Evolutionary conservation across 139 green algal genomes (phyloP), one percentile per base, ranked within the genome.

Genomic region (Chlamydomonas sphaeroides): DNA sequence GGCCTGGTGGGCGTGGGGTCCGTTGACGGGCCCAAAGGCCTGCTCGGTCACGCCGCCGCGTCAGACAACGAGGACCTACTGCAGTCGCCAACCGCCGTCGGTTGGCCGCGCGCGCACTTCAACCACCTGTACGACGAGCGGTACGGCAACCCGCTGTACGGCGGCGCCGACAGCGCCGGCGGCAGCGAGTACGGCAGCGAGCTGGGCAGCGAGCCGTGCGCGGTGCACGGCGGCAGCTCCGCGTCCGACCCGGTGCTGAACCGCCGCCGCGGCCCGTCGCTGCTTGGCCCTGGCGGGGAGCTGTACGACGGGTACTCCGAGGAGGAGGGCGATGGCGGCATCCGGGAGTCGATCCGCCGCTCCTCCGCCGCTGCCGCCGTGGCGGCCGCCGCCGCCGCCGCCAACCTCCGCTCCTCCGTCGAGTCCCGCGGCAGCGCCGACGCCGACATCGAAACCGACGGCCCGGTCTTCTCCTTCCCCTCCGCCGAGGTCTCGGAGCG

Each of bases 301-400:
- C 68, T 61, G 30, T 78, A 78, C 70, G 51, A 78, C 36, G 70
- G 70, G 1, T 78, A 78, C 33, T 67, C 51, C 51, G 70, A 78
- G 38, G 51, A 66, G 32, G 48, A 65, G 3, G 69, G 20, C 28
- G 45, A 14, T 14, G 45, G 45, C 45, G 14, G 45, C 45, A 10
- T 53, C 14, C 45, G 45, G 26, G 69, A 65, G 48, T 45, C 48
- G 7, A 77, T 77, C 7, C 28, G 41, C 21, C 45, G 45, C 45
- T 53, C 45, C 45, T 21, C 10, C 45, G 14, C 11, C 45, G 45
- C 45, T 5, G 53, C 11, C 23, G 71, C 32, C 10, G 51, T 7
- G 35, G 26, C 35, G 71, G 51, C 66, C 25, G 49, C 70, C 15
- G 41, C 67, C 7, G 42, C 41, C 2, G 67, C 67, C 6, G 38